phyloP scores from a whole-genome alignment of 495 filamentous ascomycete genomes.

The Neurospora sp. region DNA sequence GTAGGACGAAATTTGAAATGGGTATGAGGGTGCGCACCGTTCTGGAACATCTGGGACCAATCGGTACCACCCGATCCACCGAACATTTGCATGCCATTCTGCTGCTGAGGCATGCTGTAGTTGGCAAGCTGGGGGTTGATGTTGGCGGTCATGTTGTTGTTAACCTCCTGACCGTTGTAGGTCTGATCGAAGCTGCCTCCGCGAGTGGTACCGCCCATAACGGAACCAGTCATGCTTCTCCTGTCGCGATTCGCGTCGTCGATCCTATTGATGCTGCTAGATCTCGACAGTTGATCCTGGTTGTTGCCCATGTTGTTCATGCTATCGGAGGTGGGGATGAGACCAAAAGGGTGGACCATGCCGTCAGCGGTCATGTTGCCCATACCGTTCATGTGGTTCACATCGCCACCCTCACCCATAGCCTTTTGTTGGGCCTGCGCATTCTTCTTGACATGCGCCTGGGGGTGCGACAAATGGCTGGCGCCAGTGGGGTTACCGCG shows the following conservation, averaged over 20 bases:
- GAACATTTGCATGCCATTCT: constrained; percentile 45
- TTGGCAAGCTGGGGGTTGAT: constrained; percentile 48
- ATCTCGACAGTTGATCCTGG: constrained; percentile 45
- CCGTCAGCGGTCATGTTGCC: constrained; percentile 38
- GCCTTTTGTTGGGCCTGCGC: constrained; percentile 50
- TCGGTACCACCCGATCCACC: constrained; percentile 40
- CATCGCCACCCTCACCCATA: constrained; percentile 29
- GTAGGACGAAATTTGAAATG: constrained; percentile 27
- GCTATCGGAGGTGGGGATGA: constrained; percentile 34
- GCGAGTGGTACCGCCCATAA: constrained; percentile 28
- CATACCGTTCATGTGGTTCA: constrained; percentile 46
- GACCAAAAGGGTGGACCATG: constrained; percentile 41
- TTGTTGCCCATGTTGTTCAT: constrained; percentile 42
- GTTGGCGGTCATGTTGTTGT: constrained; percentile 42
- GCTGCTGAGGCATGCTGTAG: constrained; percentile 42
- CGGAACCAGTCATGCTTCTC: constrained; percentile 41
- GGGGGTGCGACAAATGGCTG: constrained; percentile 83
- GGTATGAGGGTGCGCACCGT: constrained; percentile 43
- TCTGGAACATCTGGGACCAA: constrained; percentile 66
- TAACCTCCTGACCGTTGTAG: constrained; percentile 41
- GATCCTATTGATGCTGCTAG: constrained; percentile 47
- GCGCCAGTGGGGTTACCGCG: constrained; percentile 89
- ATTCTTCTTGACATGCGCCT: constrained; percentile 73
- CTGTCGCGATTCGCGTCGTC: constrained; percentile 41
- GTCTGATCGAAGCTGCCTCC: constrained; percentile 33